These are phyloP conservation scores for Malassezia brasiliensis DNA, from an alignment of 1,284 basidiomycete genomes.

Conservation along the genomic window DNA sequence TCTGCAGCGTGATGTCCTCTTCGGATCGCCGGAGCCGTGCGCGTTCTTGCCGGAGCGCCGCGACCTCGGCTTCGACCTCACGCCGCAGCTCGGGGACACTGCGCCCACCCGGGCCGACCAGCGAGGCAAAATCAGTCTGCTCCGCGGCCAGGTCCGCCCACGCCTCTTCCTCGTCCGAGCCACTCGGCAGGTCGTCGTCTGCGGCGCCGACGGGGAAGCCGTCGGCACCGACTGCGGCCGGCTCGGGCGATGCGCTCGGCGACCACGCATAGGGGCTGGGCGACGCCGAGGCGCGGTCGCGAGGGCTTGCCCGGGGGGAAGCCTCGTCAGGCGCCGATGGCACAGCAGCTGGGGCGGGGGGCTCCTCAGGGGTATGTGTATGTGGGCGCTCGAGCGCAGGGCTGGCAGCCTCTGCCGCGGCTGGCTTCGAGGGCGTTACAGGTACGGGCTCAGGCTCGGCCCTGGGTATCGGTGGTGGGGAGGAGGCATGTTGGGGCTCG, in stretches of 20 bases:
- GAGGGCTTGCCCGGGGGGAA: not conserved
- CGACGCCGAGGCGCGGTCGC: not conserved
- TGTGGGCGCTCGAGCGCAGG: too few species aligned
- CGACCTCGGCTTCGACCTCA: constrained; percentile 88
- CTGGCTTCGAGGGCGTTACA: too few species aligned
- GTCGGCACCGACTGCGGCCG: constrained; percentile 43
- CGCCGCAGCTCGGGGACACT: constrained; percentile 56
- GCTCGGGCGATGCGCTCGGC: constrained; percentile 43
- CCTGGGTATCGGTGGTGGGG: too few species aligned
- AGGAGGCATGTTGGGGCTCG: too few species aligned
- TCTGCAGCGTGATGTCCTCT: constrained; percentile 86
- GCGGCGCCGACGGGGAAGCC: constrained; percentile 63
- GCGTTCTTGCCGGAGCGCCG: constrained; percentile 66
- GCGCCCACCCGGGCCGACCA: constrained; percentile 66
- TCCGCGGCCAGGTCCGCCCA: constrained; percentile 54
- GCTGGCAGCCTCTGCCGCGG: too few species aligned
- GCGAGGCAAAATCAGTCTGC: constrained; percentile 61
- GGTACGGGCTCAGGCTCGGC: too few species aligned
- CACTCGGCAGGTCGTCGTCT: constrained; percentile 57
- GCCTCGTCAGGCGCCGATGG: too few species aligned
- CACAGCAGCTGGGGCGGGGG: too few species aligned
- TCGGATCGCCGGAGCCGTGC: constrained; percentile 84
- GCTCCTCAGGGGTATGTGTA: too few species aligned
- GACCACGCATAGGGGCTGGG: constrained; percentile 22
- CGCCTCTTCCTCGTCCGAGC: constrained; percentile 57